Conservation (phyloP, 176 grass and related monocot genomes). For the Otatea glauca region DNA sequence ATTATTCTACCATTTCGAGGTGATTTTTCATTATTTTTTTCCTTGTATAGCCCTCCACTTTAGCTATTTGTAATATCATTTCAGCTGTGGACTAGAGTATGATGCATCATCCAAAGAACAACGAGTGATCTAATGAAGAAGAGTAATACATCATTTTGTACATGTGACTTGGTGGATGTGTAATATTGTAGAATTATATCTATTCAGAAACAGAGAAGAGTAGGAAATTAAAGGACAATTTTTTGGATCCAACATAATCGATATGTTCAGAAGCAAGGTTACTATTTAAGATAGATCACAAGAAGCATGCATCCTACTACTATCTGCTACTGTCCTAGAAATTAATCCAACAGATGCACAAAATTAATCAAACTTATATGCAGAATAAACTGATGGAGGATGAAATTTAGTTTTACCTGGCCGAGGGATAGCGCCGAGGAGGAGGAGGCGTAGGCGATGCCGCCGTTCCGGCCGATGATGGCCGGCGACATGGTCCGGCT, state of each 20-base stretch:
- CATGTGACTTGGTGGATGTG: too few relatives aligned
- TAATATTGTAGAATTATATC: too few relatives aligned
- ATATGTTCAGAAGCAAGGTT: not conserved
- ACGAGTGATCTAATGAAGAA: too few relatives aligned
- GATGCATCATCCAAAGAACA: too few relatives aligned
- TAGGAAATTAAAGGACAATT: not conserved
- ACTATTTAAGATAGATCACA: not conserved
- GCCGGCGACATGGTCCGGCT: constrained; percentile 60
- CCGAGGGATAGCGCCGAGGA: constrained; percentile 71
- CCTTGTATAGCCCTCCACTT: too few relatives aligned
- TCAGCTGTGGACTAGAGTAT: too few relatives aligned
- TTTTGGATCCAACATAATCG: not conserved
- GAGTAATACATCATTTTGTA: too few relatives aligned
- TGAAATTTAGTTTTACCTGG: constrained; percentile 46
- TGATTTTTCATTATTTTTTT: too few relatives aligned
- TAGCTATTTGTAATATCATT: too few relatives aligned
- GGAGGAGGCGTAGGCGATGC: constrained; percentile 48
- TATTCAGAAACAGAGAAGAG: too few relatives aligned
- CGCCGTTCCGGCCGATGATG: constrained; percentile 64
- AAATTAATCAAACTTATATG: not conserved
- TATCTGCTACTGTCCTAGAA: not conserved
- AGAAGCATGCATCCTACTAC: not conserved
- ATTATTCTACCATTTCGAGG: too few relatives aligned
- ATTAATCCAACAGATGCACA: not conserved
- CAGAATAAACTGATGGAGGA: not conserved